Evolutionary conservation across 1,284 basidiomycete genomes (phyloP).

Genomic region (Cryptococcus sp.): DNA sequence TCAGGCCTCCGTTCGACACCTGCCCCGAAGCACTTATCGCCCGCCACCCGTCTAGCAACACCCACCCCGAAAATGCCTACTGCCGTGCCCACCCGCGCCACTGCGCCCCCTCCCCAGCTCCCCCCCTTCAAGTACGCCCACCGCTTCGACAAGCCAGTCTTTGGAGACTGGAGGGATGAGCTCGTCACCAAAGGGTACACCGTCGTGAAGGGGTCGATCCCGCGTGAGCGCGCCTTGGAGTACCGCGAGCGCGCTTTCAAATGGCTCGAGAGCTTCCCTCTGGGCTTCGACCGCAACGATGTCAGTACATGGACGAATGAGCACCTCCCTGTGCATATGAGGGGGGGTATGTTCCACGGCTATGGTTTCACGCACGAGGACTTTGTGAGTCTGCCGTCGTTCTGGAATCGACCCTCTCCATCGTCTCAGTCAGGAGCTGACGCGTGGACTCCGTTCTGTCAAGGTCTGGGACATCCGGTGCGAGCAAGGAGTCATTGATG

Average conservation of each 20-base stretch:
- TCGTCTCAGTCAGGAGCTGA: conserved; percentile 10
- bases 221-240: conserved; percentile 24
- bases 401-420: background rate
- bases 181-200: conserved; percentile 31
- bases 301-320: conserved; percentile 26
- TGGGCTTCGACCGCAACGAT: conserved; percentile 38
- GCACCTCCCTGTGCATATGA: conserved; percentile 26
- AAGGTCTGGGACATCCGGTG: conserved; percentile 37
- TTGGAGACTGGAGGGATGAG: conserved; percentile 36
- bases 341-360: conserved; percentile 25
- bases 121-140: conserved; percentile 21
- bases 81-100: no score
- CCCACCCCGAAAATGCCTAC: no score
- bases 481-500: conserved; percentile 30
- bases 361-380: conserved; percentile 11
- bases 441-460: conserved; percentile 16
- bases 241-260: conserved; percentile 26
- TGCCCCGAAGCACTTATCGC: no score
- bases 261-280: conserved; percentile 36
- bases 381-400: conserved; percentile 1
- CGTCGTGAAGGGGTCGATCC: conserved; percentile 36
- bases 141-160: conserved; percentile 18
- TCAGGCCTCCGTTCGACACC: no score
- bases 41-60: no score
- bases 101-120: background rate